Base-by-base conservation (phyloP, 2,329 filamentous ascomycete species). In the Phialophora macrospora region DNA sequence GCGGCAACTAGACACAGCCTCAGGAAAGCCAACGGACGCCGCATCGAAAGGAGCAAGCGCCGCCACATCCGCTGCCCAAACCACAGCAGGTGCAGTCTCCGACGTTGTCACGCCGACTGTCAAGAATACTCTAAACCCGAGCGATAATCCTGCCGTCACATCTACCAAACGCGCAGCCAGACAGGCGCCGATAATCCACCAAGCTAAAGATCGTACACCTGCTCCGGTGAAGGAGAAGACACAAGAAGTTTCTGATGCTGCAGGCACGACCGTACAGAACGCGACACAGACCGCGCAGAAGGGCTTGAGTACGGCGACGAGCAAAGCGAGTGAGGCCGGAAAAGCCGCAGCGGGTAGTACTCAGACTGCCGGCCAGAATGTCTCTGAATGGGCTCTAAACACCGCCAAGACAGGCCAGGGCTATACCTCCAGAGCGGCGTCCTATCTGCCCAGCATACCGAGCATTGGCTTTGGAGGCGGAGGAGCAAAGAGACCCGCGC, bases 131-230 rank as follows among this genome's bases (percentile, higher is more conserved):
- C 56, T 68, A 3, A 65, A 71, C 28, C 64, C 69, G 12, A 63
- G 64, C 38, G 69, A 71, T 44, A 72, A 72, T 34, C 69, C 70
- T n/a, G 68, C 63, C 9, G 63, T 67, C 17, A 63, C 70, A 38
- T 65, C 70, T 3, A 59, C 69, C 17, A 68, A 65, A 55, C 46
- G 63, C 14, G 56, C 58, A 8, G 55, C 64, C 17, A 52, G 62
- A 20, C 59, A 69, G 11, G 44, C 66, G 4, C 68, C 68, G 4
- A 65, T 70, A 51, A 65, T 72, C 14, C 62, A 71, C 14, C 67
- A 72, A 64, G 67, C 67, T 11, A 57, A 67, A 32, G 68, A 72
- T 32, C 63, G 64, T 20, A 64, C 60, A 8, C 67, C 67, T 4
- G 63, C 46, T 12, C 62, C 66, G 4, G 61, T 63, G 22, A 60